Evolutionary conservation across 2,329 filamentous ascomycete genomes (phyloP).

Genomic region (Fusarium sp.): DNA sequence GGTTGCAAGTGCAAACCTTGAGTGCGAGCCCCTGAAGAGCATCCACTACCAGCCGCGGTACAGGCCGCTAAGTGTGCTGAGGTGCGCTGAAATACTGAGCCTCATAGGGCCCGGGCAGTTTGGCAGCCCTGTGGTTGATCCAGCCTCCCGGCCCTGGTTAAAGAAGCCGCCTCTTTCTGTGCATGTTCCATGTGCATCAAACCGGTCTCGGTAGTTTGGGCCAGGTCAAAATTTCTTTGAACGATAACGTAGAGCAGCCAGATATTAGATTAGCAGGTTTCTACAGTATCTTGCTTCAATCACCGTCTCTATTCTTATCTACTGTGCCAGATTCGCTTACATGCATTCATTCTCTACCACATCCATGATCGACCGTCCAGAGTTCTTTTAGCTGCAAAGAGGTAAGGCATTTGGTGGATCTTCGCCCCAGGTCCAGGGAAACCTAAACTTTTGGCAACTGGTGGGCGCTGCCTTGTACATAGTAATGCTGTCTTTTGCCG

Average conservation of each 20-base stretch:
- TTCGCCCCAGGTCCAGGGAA: slow-evolving; percentile 34
- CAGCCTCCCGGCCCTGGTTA: slow-evolving; percentile 26
- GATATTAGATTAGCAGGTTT: neutral
- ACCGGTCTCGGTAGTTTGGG: slow-evolving; percentile 32
- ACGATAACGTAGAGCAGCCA: slow-evolving; percentile 2
- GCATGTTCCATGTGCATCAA: slow-evolving; percentile 37
- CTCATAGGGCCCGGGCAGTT: slow-evolving; percentile 32
- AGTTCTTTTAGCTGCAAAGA: slow-evolving; percentile 41
- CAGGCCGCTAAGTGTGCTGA: slow-evolving; percentile 33
- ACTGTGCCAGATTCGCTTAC: slow-evolving; percentile 11
- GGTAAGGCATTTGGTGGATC: slow-evolving; percentile 39
- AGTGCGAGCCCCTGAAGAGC: slow-evolving; percentile 37
- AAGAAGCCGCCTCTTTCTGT: slow-evolving; percentile 33
- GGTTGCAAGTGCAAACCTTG: slow-evolving; percentile 8
- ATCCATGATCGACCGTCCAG: slow-evolving; percentile 32
- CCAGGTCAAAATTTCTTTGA: slow-evolving; percentile 26
- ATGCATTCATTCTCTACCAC: slow-evolving; percentile 14
- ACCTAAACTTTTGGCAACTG: slow-evolving; percentile 38
- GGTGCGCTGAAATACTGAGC: slow-evolving; percentile 32
- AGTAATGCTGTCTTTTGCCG: slow-evolving; percentile 32
- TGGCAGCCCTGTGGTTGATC: slow-evolving; percentile 28
- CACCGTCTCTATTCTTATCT: neutral
- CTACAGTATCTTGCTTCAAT: neutral
- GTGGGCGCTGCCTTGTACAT: slow-evolving; percentile 24
- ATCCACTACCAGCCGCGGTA: slow-evolving; percentile 27